Evolutionary conservation across 495 filamentous ascomycete genomes (phyloP).

Genomic region (Sabuloglossum arenarium): DNA sequence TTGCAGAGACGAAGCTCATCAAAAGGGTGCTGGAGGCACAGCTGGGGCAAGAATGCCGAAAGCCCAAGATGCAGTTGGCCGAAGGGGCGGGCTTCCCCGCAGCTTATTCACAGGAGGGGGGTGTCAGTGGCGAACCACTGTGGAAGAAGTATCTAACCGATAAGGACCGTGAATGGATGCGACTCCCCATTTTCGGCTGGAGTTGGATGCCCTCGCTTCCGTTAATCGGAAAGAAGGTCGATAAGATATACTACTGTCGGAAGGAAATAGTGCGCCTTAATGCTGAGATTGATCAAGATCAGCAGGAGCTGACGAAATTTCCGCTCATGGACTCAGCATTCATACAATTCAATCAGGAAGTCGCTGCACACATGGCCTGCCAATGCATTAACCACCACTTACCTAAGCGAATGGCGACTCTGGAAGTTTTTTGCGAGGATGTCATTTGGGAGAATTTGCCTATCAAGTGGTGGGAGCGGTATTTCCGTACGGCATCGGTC

Average conservation of each 20-base stretch:
- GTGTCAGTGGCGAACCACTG: constrained; percentile 41
- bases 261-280: constrained; percentile 76
- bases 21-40: constrained; percentile 56
- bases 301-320: constrained; percentile 64
- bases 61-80: too few species aligned
- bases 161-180: constrained; percentile 69
- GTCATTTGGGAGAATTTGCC: constrained; percentile 98
- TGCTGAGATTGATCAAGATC: constrained; percentile 80
- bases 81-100: too few species aligned
- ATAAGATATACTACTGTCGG: constrained; percentile 82
- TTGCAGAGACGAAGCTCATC: constrained; percentile 68
- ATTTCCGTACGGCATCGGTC: constrained; percentile 48
- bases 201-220: constrained; percentile 70
- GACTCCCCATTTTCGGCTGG: constrained; percentile 55
- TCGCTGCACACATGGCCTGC: constrained; percentile 94
- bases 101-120: constrained; percentile 34
- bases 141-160: constrained; percentile 70
- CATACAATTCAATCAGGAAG: constrained; percentile 95
- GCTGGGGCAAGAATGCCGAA: constrained; percentile 37
- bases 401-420: constrained; percentile 79
- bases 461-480: constrained; percentile 83
- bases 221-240: constrained; percentile 75
- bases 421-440: constrained; percentile 84
- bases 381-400: constrained; percentile 80
- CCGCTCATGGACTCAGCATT: constrained; percentile 96